Evolutionary conservation across 2,329 filamentous ascomycete species (phyloP).

Genomic region (Curvularia sp.): DNA sequence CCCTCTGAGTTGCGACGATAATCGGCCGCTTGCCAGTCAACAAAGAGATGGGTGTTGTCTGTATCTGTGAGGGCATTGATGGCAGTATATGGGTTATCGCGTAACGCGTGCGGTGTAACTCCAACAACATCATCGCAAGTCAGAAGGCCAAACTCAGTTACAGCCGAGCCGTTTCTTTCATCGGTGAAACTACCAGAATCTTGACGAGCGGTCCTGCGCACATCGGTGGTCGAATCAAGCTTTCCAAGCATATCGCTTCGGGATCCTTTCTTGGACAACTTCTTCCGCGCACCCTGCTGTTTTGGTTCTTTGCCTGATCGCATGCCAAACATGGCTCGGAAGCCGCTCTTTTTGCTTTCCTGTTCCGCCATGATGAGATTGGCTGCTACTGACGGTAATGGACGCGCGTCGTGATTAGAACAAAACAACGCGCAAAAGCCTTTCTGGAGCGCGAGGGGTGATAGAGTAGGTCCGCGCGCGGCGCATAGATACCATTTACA

Average conservation of each 20-base stretch:
- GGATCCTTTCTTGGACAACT: slow-evolving; percentile 36
- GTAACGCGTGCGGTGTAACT: slow-evolving; percentile 16
- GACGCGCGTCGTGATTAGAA: not conserved
- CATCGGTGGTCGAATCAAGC: slow-evolving; percentile 18
- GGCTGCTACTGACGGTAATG: not conserved
- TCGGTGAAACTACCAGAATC: slow-evolving; percentile 36
- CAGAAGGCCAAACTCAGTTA: slow-evolving; percentile 15
- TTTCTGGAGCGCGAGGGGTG: not conserved
- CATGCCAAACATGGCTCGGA: slow-evolving; percentile 33
- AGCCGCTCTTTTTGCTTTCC: slow-evolving; percentile 31
- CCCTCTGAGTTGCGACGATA: slow-evolving; percentile 39
- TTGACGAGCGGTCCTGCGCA: slow-evolving; percentile 26
- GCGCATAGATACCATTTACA: slow-evolving; percentile 6
- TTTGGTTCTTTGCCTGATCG: slow-evolving; percentile 24
- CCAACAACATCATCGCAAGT: slow-evolving; percentile 22
- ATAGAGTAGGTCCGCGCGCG: not conserved
- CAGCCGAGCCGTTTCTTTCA: slow-evolving; percentile 24
- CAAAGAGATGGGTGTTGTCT: slow-evolving; percentile 9
- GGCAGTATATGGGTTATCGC: slow-evolving; percentile 32
- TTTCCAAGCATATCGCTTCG: slow-evolving; percentile 20
- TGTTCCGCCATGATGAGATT: slow-evolving; percentile 25
- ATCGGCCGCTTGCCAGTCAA: slow-evolving; percentile 18
- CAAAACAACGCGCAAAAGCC: not conserved
- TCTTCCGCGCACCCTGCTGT: slow-evolving; percentile 29
- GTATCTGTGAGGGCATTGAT: slow-evolving; percentile 7